phyloP scores from a whole-genome alignment of 495 filamentous ascomycete species.

The Xylona heveae region DNA sequence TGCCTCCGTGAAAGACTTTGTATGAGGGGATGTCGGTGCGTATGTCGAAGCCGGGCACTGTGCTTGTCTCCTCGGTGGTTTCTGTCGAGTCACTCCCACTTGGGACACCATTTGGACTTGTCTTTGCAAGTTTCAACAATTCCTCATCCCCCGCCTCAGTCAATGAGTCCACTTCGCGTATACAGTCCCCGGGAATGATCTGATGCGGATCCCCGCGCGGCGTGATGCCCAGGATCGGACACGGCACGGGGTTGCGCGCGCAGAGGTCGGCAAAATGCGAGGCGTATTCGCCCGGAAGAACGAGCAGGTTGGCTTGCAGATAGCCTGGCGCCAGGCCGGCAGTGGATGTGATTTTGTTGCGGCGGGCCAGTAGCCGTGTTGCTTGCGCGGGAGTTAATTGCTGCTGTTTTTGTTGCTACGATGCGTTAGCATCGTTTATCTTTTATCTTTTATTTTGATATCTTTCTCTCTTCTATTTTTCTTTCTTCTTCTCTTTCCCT shows the following conservation, averaged over 20 bases:
- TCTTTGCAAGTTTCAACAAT: too few relatives aligned
- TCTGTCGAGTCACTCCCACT: conserved; percentile 12
- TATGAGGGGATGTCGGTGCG: conserved; percentile 30
- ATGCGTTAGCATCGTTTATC: too few relatives aligned
- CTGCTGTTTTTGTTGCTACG: too few relatives aligned
- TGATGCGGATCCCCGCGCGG: background rate
- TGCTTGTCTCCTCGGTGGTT: conserved; percentile 11
- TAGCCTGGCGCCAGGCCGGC: conserved; percentile 27
- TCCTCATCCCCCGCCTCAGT: too few relatives aligned
- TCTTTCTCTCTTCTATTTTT: too few relatives aligned
- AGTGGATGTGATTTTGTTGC: conserved; percentile 20
- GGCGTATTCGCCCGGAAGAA: conserved; percentile 28
- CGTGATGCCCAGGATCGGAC: conserved; percentile 28
- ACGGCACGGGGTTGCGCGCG: conserved; percentile 32
- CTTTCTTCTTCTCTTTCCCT: too few relatives aligned
- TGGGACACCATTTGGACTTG: too few relatives aligned
- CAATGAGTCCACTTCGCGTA: background rate
- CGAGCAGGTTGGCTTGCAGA: conserved; percentile 35
- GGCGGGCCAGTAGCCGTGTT: conserved; percentile 22
- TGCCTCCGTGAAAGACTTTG: conserved; percentile 25
- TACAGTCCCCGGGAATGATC: background rate
- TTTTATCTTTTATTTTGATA: too few relatives aligned
- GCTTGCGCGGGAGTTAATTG: conserved; percentile 15
- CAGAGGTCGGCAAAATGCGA: conserved; percentile 29
- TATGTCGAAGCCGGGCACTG: conserved; percentile 22